Conservation (phyloP, 1,284 basidiomycete genomes). For the Gomphus bonarii region DNA sequence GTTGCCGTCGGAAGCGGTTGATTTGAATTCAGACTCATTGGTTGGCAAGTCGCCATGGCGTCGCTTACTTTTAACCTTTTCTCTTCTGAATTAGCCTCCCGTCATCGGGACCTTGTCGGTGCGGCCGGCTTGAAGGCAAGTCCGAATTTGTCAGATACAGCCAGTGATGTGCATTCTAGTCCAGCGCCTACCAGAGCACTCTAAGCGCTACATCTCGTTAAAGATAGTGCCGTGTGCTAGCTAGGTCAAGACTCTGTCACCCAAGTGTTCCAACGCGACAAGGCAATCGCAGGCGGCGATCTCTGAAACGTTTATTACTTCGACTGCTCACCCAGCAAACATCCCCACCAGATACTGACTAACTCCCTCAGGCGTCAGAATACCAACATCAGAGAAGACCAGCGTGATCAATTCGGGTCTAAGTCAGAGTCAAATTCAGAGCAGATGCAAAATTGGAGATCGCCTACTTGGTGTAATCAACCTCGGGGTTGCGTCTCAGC, state of each 20-base stretch:
- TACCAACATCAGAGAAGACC: constrained; percentile 87
- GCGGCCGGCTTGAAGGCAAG: not conserved
- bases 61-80: not conserved
- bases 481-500: constrained; percentile 66
- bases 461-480: constrained; percentile 70
- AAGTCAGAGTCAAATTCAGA: constrained; percentile 2
- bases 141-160: not conserved
- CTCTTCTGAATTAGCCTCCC: not conserved
- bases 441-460: not conserved
- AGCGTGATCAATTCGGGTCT: constrained; percentile 84
- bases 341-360: constrained; percentile 87
- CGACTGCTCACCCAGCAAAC: constrained; percentile 76
- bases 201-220: not conserved
- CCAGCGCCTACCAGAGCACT: no score
- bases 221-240: no score
- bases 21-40: not conserved
- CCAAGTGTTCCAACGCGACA: no score
- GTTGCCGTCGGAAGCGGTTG: not conserved
- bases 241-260: no score
- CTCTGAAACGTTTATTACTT: no score
- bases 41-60: not conserved
- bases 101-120: not conserved
- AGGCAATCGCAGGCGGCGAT: no score
- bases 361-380: constrained; percentile 84
- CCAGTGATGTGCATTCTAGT: not conserved